Base-by-base conservation (phyloP, 345 rosid species). In the Populus pruinosa region DNA sequence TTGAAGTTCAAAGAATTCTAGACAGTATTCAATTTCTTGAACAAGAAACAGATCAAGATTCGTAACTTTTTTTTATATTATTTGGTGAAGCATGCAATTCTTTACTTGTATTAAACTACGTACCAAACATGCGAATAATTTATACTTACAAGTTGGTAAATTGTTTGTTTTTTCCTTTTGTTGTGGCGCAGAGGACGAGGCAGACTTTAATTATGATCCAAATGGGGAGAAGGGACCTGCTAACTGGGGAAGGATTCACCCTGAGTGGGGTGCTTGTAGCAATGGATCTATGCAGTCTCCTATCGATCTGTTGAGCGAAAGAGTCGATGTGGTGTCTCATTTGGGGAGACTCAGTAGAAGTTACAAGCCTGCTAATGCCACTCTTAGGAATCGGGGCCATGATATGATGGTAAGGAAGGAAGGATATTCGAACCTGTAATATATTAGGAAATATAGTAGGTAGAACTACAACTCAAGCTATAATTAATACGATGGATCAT, bases 221-320 rank as follows among this genome's bases (percentile, higher is more conserved):
- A 73, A 77, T 20, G 53, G 85, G 8, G 85, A 75, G 29, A 82
- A 25, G 0, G 98, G 99, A 5, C 97, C 99, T 3, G 72, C 47
- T 1, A 65, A 72, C 31, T 95, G 99, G 99, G 99, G 99, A 56
- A 83, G 83, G 61, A 41, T 93, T 33, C 89, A 83, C 67, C 80
- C 81, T 1, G 89, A 92, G 33, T 95, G 98, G 97, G 21, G 80
- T 31, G 36, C 73, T 8, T 95, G 99, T 25, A 74, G 83, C 67
- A 86, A 85, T 56, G 99, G 98, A 78, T 33, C 84, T 4, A 89
- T 91, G 93, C 98, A 95, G 71, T 95, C 99, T 66, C 99, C 98
- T 0, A 88, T 93, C 36, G 94, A 93, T 85, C 77, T 95, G n/a
- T 56, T 80, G 71, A 66, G 82, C 39, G 80, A 90, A 63, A 88